phyloP scores from a whole-genome alignment of 140 eudicot species.

The Stevia rebaudiana region DNA sequence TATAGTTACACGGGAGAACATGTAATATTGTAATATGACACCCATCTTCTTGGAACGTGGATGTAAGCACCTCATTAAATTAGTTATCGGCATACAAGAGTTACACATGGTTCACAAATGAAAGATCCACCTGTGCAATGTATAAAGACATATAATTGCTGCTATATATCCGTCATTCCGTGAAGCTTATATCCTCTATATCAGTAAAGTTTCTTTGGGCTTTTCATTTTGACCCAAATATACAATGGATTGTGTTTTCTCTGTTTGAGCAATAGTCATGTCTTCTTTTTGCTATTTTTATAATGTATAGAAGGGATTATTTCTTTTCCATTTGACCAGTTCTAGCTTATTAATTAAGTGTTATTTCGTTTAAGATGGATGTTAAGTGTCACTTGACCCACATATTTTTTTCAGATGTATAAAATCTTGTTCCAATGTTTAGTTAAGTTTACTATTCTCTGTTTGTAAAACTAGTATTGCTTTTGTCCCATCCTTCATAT shows the following conservation, averaged over 20 bases:
- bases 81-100: not conserved
- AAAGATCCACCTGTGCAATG: not conserved
- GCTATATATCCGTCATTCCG: not conserved
- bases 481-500: not conserved
- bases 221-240: not conserved
- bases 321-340: not conserved
- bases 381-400: slow-evolving; percentile 3
- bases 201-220: not conserved
- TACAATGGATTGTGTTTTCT: not conserved
- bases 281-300: not conserved
- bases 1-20: not conserved
- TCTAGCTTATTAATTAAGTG: not conserved
- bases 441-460: not conserved
- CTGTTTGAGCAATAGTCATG: not conserved
- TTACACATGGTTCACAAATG: not conserved
- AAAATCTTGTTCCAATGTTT: not conserved
- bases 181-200: not conserved
- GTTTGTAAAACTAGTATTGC: not conserved
- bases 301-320: not conserved
- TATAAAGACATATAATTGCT: not conserved
- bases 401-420: not conserved
- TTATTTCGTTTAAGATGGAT: not conserved
- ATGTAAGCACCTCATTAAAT: not conserved
- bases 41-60: not conserved
- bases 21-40: not conserved